Evolutionary conservation across 805 yeast species (phyloP).

Genomic region (Lipomyces sp.): DNA sequence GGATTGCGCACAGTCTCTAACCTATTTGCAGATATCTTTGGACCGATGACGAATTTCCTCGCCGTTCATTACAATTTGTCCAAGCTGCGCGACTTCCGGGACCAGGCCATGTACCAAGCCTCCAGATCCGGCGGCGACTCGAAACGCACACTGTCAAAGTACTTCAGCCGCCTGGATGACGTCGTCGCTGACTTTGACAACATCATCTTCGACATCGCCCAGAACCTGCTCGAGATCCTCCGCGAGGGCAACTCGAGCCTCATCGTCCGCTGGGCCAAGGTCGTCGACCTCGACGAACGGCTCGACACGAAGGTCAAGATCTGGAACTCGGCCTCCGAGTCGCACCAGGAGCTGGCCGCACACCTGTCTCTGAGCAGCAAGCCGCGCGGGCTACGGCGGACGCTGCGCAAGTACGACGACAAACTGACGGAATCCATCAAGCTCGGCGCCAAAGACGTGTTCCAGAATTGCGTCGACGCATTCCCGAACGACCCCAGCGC

Average conservation of each 20-base stretch:
- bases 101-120: constrained; percentile 62
- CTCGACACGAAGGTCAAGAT: constrained; percentile 60
- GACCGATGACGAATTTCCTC: constrained; percentile 52
- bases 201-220: constrained; percentile 61
- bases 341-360: constrained; percentile 11
- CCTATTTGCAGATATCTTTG: constrained; percentile 15
- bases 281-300: constrained; percentile 74
- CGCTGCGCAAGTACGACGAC: constrained; percentile 21
- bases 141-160: constrained; percentile 51
- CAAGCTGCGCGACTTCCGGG: constrained; percentile 71
- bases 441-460: constrained; percentile 58
- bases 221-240: constrained; percentile 66
- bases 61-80: constrained; percentile 67
- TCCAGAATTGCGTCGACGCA: constrained; percentile 59
- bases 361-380: constrained; percentile 16
- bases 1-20: too few species aligned
- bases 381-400: constrained; percentile 4
- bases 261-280: constrained; percentile 67
- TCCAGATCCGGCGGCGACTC: constrained; percentile 53
- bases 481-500: constrained; percentile 50
- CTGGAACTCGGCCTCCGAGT: constrained; percentile 12
- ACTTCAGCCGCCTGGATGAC: constrained; percentile 49
- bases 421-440: constrained; percentile 21
- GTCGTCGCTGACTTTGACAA: constrained; percentile 59
- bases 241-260: constrained; percentile 65